Evolutionary conservation across 2,329 filamentous ascomycete species (phyloP).

Genomic region (Hypoxylon sp.): DNA sequence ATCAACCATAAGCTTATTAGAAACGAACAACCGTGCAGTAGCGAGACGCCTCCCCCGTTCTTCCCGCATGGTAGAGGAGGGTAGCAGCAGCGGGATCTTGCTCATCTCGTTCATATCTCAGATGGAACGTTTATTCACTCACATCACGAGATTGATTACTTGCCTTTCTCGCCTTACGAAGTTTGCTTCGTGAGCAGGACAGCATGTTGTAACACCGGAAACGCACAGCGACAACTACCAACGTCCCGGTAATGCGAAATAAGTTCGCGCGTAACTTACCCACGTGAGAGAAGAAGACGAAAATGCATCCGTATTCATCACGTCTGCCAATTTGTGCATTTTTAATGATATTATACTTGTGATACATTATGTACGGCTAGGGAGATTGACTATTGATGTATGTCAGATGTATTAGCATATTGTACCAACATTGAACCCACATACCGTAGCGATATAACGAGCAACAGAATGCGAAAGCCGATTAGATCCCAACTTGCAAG

Average conservation of each 20-base stretch:
- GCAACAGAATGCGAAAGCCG: conserved; percentile 23
- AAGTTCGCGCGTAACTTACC: conserved; percentile 22
- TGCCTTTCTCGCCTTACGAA: conserved; percentile 18
- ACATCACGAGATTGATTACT: conserved; percentile 40
- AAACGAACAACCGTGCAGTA: conserved; percentile 29
- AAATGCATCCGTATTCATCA: conserved; percentile 28
- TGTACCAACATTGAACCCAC: background rate
- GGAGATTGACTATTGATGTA: conserved; percentile 21
- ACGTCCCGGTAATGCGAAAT: conserved; percentile 28
- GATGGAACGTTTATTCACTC: conserved; percentile 30
- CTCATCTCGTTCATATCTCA: conserved; percentile 22
- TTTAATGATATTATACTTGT: conserved; percentile 12
- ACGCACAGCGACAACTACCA: conserved; percentile 34
- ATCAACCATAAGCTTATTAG: conserved; percentile 18
- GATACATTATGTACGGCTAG: conserved; percentile 1
- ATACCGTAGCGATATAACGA: conserved; percentile 1
- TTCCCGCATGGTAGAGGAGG: conserved; percentile 40
- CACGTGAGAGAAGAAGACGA: conserved; percentile 38
- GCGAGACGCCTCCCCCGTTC: conserved; percentile 42
- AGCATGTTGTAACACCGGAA: conserved; percentile 34
- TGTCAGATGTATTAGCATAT: conserved; percentile 24
- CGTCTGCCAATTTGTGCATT: conserved; percentile 5
- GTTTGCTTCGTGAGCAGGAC: conserved; percentile 30
- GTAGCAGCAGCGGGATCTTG: conserved; percentile 42
- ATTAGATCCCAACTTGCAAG: conserved; percentile 12